phyloP scores from a whole-genome alignment of 306 rosid species.

The Boehmeria nivea region DNA sequence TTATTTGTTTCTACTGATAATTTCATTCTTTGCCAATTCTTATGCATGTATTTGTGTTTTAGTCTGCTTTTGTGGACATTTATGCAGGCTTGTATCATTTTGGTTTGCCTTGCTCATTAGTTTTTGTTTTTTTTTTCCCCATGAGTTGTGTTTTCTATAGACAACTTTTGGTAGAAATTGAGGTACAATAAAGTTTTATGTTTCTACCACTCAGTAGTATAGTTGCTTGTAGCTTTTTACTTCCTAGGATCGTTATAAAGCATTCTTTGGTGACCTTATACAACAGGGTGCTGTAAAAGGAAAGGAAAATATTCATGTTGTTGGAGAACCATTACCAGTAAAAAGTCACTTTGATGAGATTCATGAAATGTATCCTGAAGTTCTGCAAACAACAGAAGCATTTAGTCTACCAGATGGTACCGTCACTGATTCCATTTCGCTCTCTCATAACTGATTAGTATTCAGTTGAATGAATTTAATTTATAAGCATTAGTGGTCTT shows the following conservation, averaged over 20 bases:
- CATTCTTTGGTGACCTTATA: slow-evolving; percentile 18
- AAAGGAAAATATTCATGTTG: slow-evolving; percentile 20
- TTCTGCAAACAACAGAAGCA: slow-evolving; percentile 18
- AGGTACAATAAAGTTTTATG: too few species aligned
- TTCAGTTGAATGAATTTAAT: not conserved
- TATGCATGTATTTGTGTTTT: not conserved
- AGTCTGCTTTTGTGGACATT: too few species aligned
- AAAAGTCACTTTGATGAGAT: slow-evolving; percentile 24
- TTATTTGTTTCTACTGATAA: too few species aligned
- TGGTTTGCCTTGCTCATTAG: too few species aligned
- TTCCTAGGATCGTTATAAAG: slow-evolving; percentile 33
- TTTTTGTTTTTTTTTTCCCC: too few species aligned
- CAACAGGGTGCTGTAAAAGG: slow-evolving; percentile 28
- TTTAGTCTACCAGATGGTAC: slow-evolving; percentile 17
- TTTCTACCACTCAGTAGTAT: too few species aligned
- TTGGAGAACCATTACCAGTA: slow-evolving; percentile 18
- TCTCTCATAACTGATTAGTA: slow-evolving; percentile 14
- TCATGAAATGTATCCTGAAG: slow-evolving; percentile 22
- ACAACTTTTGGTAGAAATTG: not conserved
- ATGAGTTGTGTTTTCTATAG: too few species aligned
- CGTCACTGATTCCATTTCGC: slow-evolving; percentile 7
- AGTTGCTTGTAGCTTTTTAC: slow-evolving; percentile 22
- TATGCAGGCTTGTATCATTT: too few species aligned
- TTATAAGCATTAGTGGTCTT: slow-evolving; percentile 14
- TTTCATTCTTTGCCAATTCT: too few species aligned